Evolutionary conservation across 1,284 basidiomycete species (phyloP), one percentile per base, ranked within the genome.

Genomic region (Hymenochaete sp.): DNA sequence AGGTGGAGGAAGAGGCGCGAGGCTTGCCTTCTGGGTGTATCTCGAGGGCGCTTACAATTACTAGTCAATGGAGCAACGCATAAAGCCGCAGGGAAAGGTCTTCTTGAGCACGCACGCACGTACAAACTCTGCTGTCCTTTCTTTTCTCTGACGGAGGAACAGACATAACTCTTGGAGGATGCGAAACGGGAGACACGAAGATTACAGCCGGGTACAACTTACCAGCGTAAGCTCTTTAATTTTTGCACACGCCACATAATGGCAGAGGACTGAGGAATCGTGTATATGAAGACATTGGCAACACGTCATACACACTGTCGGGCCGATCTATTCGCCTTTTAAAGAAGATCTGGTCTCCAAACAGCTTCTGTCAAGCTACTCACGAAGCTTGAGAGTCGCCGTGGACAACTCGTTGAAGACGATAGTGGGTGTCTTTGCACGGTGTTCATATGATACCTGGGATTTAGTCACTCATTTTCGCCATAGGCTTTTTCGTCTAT

Each of bases 291-390:
- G 54, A 67, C 19, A 56, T 66, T 74, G 83, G 14, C 77, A 75
- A 47, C 71, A 82, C 52, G 70, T 97, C 46, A 89, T 96, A 14
- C 95, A 97, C 57, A 82, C 95, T 1, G 93, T 96, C 19, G 93
- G 93, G 8, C 92, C 92, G 0, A 62, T 92, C 2, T 95, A 91
- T 58, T 68, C 67, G 0, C 45, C 53, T 0, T 52, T 54, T 1
- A 58, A 71, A 1, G 61, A 57, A 2, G 68, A 73, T 13, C 57
- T 62, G 35, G 75, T 73, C 40, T 76, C 76, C 5, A 53, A 61
- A 44, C 68, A 73, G 48, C 72, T 98, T 2, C 67, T 70, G 4
- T 82, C 79, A 11, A 91, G 89, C 59, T 95, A 95, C 59, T 62
- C 59, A 44, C 73, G 62, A 3, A 81, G 81, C 50, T 63, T 93